phyloP scores from a whole-genome alignment of 257 asterid genomes.

The Fraxinus cuspidata region DNA sequence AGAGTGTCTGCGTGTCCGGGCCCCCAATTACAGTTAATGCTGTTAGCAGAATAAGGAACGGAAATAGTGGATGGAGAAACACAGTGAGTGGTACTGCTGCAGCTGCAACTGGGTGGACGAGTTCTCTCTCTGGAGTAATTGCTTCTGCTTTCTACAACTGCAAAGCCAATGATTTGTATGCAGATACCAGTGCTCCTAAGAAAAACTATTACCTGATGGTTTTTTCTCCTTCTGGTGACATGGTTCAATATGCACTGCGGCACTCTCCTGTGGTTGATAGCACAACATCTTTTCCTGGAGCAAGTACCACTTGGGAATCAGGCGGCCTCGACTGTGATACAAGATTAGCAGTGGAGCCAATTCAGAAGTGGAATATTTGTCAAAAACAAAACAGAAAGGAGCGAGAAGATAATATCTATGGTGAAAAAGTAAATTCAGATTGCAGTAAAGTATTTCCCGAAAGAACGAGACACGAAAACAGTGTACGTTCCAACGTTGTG shows the following conservation, averaged over 20 bases:
- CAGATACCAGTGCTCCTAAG: constrained; percentile 43
- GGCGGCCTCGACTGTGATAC: constrained; percentile 43
- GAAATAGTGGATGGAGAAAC: constrained; percentile 61
- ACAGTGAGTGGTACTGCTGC: constrained; percentile 83
- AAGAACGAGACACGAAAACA: constrained; percentile 39
- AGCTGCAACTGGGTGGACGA: constrained; percentile 65
- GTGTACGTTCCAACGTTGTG: constrained; percentile 31
- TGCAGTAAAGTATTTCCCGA: constrained; percentile 66
- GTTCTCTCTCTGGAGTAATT: constrained; percentile 56
- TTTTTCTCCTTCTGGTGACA: constrained; percentile 77
- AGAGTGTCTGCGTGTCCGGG: constrained; percentile 44
- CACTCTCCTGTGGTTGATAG: constrained; percentile 53
- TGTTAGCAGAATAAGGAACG: constrained; percentile 65
- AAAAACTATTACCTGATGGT: constrained; percentile 61
- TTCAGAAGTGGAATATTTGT: constrained; percentile 82
- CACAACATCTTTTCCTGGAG: constrained; percentile 34
- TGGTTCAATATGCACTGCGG: constrained; percentile 66
- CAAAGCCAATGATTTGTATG: constrained; percentile 37
- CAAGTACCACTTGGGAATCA: constrained; percentile 39
- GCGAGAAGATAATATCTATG: constrained; percentile 53
- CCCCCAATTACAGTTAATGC: constrained; percentile 50
- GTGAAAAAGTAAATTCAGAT: constrained; percentile 54
- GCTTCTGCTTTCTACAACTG: constrained; percentile 68
- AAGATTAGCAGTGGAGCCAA: constrained; percentile 58
- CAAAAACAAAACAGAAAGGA: constrained; percentile 62